Evolutionary conservation across 1,284 basidiomycete species (phyloP), one percentile per base, ranked within the genome.

Genomic region (Cutaneotrichosporon sp.): DNA sequence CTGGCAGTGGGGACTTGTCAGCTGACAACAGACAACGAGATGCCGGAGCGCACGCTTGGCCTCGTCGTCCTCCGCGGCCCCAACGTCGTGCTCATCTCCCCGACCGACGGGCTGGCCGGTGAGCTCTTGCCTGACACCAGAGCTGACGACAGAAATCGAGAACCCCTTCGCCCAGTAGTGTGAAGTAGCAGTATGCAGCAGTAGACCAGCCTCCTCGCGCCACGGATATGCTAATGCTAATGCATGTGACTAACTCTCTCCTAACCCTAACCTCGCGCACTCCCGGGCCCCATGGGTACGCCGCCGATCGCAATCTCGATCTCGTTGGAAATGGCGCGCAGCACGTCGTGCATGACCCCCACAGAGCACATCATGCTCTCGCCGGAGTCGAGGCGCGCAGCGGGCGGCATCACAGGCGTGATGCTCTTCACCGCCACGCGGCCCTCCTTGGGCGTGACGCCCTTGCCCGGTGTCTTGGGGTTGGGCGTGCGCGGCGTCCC

Each of bases 11-110:
- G 16, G 13, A 3, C 5, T 18, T 5, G 9, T n/a, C n/a, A 25
- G 24, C 53, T 59, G 54, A 61, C 33, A 73, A 87, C 87, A 89
- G 72, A 87, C 87, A 49, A 84, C 87, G 72, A 84, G 82, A 46
- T 73, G 84, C 86, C 67, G 84, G 60, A 82, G 24, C 87, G 94
- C 54, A 79, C 82, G 8, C 82, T 97, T 3, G 94, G 94, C 16
- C 82, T 97, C 20, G 90, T 88, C 6, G 94, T 97, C 45, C 85
- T 95, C 22, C 85, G 94, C 55, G 94, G 94, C 16, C 94, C 94
- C 1, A 95, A 93, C 62, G 89, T 97, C 71, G 93, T 92, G 0
- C 84, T 97, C 6, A 84, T 97, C 65, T 94, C 90, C 74, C 94
- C 94, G 1, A 90, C 94, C 13, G 94, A 97, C 71, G 94, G 94